A percentile compares a stretch with the other conserved stretches of the same genome.
Evolutionary conservation across 129 eudicot species (phyloP).

Genomic region (Apium graveolens): DNA sequence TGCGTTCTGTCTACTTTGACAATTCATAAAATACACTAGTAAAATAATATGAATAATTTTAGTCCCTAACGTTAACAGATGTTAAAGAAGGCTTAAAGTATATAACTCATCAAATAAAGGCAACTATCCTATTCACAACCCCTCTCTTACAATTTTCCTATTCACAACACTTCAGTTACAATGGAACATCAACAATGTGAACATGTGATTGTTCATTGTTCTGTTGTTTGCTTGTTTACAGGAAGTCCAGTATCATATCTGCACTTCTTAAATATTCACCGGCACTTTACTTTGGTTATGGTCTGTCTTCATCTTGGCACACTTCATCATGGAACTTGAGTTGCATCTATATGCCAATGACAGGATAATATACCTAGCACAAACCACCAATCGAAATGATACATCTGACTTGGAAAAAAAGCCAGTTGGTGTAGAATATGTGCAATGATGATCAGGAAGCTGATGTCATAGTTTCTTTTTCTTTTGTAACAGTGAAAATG

Average conservation of each 20-base stretch:
- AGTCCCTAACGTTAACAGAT: background rate
- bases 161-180: background rate
- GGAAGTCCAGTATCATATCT: conserved; percentile 9
- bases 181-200: background rate
- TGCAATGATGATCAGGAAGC: background rate
- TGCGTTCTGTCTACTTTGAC: background rate
- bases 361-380: conserved; percentile 6
- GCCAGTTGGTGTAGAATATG: background rate
- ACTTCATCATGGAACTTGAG: conserved; percentile 20
- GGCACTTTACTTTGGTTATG: conserved; percentile 1
- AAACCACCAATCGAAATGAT: background rate
- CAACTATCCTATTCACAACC: background rate
- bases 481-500: background rate
- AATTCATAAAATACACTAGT: background rate
- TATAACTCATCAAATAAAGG: background rate
- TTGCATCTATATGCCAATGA: background rate
- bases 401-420: background rate
- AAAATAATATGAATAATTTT: background rate
- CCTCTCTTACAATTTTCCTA: background rate
- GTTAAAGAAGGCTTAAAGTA: background rate
- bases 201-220: background rate
- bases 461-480: background rate
- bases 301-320: background rate
- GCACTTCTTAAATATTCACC: conserved; percentile 21
- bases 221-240: conserved; percentile 14